Evolutionary conservation across 345 rosid genomes (phyloP).

Genomic region (Citropsis articulata): DNA sequence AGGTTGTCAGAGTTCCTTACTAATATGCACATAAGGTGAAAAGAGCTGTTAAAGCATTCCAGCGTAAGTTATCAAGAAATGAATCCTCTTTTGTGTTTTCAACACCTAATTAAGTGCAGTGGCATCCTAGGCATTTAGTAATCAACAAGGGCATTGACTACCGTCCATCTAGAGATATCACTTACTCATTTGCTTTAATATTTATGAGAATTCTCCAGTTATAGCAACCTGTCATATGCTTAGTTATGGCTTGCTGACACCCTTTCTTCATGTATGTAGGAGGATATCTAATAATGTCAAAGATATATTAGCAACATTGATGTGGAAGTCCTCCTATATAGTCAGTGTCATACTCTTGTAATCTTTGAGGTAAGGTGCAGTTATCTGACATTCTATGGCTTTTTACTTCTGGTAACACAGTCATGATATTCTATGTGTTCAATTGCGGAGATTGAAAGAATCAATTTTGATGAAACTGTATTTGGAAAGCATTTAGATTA

Average conservation of each 20-base stretch:
- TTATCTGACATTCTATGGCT: neutral
- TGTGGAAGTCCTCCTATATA: constrained; percentile 22
- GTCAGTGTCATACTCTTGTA: neutral
- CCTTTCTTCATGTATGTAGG: constrained; percentile 17
- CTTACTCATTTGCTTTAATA: neutral
- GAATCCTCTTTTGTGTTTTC: neutral
- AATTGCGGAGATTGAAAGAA: neutral
- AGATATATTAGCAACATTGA: constrained; percentile 15
- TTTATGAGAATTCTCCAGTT: neutral
- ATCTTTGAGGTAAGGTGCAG: constrained; percentile 11
- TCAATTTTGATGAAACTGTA: neutral
- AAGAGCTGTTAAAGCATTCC: constrained; percentile 6
- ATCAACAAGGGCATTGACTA: neutral
- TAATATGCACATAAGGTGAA: constrained; percentile 41
- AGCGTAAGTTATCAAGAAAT: constrained; percentile 9
- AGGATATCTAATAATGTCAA: constrained; percentile 28
- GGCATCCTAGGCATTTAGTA: neutral
- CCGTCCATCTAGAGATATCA: neutral
- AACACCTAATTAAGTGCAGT: neutral
- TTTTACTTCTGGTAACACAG: neutral
- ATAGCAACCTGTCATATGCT: neutral
- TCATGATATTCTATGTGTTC: neutral
- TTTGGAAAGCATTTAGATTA: neutral
- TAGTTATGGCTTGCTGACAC: neutral
- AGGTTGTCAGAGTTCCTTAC: constrained; percentile 74